Percentiles rank a stretch among this genome's conserved stretches.
phyloP scores from a whole-genome alignment of 768 basidiomycete genomes.

The Boletus pseudo-olivaceus region DNA sequence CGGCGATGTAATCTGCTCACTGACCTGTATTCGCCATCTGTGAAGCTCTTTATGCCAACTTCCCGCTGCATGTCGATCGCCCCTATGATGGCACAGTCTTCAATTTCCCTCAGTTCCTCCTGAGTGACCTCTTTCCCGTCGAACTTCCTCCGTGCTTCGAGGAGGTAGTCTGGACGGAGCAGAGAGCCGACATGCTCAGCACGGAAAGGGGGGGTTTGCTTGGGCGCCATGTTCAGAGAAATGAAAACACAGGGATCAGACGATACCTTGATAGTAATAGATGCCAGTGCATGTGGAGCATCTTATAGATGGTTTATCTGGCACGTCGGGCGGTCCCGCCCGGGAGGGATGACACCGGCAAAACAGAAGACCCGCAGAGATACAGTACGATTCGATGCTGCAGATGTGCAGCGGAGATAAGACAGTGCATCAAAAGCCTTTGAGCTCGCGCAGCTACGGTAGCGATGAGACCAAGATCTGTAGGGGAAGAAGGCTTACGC shows the following conservation, averaged over 20 bases:
- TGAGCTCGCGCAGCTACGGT: background rate
- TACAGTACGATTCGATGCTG: background rate
- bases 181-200: conserved; percentile 46
- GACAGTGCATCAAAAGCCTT: background rate
- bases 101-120: conserved; percentile 36
- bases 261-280: background rate
- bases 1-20: conserved; percentile 19
- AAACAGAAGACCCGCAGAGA: background rate
- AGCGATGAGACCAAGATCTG: too few relatives aligned
- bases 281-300: background rate
- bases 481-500: background rate
- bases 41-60: conserved; percentile 39
- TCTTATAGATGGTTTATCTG: conserved; percentile 1
- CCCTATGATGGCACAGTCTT: conserved; percentile 37
- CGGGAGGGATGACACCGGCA: background rate
- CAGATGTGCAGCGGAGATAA: background rate
- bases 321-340: background rate
- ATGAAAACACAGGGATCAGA: too few relatives aligned
- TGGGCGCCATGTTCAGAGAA: conserved; percentile 13
- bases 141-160: conserved; percentile 35
- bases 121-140: conserved; percentile 32
- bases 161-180: conserved; percentile 39
- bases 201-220: conserved; percentile 40
- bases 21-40: conserved; percentile 39
- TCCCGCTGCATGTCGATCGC: conserved; percentile 38